These are phyloP conservation scores for Sarocladiaceae sp. DNA, from an alignment of 2,329 filamentous ascomycete species.

Conservation along the genomic window DNA sequence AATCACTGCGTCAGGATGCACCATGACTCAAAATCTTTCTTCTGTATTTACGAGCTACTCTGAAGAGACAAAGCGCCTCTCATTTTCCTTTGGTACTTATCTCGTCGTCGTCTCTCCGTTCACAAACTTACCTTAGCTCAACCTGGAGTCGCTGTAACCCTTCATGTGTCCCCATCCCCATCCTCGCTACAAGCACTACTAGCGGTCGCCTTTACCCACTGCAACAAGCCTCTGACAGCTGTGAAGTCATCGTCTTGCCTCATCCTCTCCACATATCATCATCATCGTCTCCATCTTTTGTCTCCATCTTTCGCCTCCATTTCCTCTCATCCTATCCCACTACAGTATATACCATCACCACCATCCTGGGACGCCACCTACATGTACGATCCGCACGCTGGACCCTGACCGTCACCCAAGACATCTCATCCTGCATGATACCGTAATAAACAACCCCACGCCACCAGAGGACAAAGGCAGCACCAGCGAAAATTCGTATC, in stretches of 20 bases:
- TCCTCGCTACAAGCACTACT: no score
- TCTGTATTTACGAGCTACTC: slow-evolving; percentile 4
- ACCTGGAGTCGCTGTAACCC: no score
- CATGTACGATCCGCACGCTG: background rate
- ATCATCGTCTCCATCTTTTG: background rate
- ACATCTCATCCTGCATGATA: slow-evolving; percentile 6
- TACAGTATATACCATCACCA: background rate
- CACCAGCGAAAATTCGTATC: no score
- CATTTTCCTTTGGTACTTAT: no score
- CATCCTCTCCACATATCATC: background rate
- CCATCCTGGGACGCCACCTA: background rate
- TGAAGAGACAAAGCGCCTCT: background rate
- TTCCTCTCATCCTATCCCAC: slow-evolving; percentile 1
- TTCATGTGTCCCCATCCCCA: no score
- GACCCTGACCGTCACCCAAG: background rate
- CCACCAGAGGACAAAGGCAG: no score
- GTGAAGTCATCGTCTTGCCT: slow-evolving; percentile 7
- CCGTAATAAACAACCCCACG: no score
- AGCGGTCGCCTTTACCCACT: no score
- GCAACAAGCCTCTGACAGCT: background rate
- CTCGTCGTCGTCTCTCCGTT: no score
- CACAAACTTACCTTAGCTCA: no score
- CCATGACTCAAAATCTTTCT: slow-evolving; percentile 3
- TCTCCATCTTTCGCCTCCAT: slow-evolving; percentile 1
- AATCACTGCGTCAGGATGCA: background rate